Base-by-base conservation (phyloP, 306 rosid genomes). In the Dalbergia cochinchinensis region DNA sequence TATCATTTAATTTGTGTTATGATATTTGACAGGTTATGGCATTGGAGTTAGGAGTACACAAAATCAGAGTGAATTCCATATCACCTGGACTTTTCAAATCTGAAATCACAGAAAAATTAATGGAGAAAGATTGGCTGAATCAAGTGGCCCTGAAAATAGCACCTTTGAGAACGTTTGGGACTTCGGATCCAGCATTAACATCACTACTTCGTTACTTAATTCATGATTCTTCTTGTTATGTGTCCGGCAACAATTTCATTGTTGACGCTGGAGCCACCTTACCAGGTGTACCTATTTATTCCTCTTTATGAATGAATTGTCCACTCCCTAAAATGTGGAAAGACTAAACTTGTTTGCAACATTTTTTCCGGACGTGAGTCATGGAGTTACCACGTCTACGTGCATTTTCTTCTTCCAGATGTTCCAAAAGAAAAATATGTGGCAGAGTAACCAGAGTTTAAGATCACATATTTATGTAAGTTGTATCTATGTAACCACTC, bases 21-120 rank as follows among this genome's bases (percentile, higher is more conserved):
- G 35, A 41, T 71, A 26, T 69, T 66, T 80, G 9, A 69, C 85
- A 94, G 98, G 87, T 84, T 13, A 89, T 94, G 98, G 98, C 97
- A 44, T 0, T 92, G 80, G 97, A 94, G 84, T 69, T 94, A 77
- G 97, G 98, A 11, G 79, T 0, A 7, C 48, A 92, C 80, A 90
- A 91, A 53, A 90, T 94, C 54, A 94, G 92, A 86, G 97, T 92
- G 81, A 94, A 94, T 65, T 84, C 92, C 12, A 89, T 91, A 85
- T 83, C 91, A 1, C 97, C 97, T 0, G 96, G 96, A 35, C 85
- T 94, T 31, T 94, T 92, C 83, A 92, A 76, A 83, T 94, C 97
- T 9, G 97, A 92, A 87, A 92, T 94, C 31, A 92, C 94, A 2
- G 84, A 88, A 37, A 81, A 44, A 10, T 90, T 94, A 10, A 73